Evolutionary conservation across 2,329 filamentous ascomycete species (phyloP).

Genomic region (Lojkania enalia): DNA sequence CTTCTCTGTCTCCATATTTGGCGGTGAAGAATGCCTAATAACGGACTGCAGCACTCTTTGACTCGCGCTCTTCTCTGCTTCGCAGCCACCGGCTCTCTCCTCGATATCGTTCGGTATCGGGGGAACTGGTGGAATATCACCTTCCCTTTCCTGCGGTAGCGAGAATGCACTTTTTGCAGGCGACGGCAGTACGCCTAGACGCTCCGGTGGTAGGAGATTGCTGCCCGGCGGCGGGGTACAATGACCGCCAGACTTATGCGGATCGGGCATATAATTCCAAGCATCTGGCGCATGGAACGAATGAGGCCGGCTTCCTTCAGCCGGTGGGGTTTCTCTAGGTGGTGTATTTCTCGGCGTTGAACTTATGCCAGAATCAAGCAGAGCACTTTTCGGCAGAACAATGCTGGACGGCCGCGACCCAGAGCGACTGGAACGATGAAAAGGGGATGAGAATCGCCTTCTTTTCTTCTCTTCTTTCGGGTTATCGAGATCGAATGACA

Average conservation of each 20-base stretch:
- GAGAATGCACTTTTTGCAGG: conserved; percentile 37
- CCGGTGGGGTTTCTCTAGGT: conserved; percentile 26
- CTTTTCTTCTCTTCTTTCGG: conserved; percentile 31
- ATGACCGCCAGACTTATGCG: background rate
- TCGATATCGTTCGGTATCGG: conserved; percentile 28
- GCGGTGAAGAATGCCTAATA: conserved; percentile 31
- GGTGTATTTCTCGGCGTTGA: conserved; percentile 25
- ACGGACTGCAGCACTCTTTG: conserved; percentile 33
- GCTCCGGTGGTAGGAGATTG: conserved; percentile 15
- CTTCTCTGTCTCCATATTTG: conserved; percentile 13
- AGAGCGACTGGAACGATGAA: conserved; percentile 38
- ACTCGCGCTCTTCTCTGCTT: conserved; percentile 24
- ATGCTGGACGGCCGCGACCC: conserved; percentile 37
- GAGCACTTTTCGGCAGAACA: conserved; percentile 25
- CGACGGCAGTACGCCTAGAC: conserved; percentile 31
- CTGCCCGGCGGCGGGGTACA: conserved; percentile 9
- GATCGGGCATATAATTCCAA: conserved; percentile 24
- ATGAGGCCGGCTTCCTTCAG: conserved; percentile 24
- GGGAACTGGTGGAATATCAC: conserved; percentile 33
- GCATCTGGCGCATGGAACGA: conserved; percentile 38
- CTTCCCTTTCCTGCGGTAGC: conserved; percentile 21
- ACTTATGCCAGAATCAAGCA: conserved; percentile 16
- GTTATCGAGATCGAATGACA: conserved; percentile 14
- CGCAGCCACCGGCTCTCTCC: conserved; percentile 12
- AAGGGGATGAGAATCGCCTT: conserved; percentile 38